A percentile compares a stretch with the other conserved stretches of the same genome.
Evolutionary conservation across 768 basidiomycete genomes (phyloP).

Genomic region (Lanmaoa pseudosensibilis): DNA sequence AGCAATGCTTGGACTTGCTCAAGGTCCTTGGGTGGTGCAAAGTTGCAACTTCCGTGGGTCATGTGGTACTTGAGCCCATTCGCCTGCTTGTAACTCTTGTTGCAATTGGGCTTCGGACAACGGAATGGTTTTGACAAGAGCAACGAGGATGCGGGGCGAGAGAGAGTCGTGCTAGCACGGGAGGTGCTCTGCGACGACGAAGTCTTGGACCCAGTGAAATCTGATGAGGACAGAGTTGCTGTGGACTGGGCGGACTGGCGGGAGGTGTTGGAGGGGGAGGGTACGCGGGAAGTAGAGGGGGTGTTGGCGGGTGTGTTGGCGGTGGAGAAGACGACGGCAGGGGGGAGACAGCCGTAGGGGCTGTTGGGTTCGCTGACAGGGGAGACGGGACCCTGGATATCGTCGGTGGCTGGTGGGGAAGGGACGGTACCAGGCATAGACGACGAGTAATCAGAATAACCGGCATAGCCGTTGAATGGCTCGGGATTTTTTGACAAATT

Average conservation of each 20-base stretch:
- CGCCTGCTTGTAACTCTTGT: slow-evolving; percentile 94
- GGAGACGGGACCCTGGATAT: slow-evolving; percentile 26
- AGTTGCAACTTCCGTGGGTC: slow-evolving; percentile 91
- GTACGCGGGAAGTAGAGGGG: slow-evolving; percentile 48
- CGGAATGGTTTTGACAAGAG: slow-evolving; percentile 83
- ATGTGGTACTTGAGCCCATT: slow-evolving; percentile 95
- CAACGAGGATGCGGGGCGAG: slow-evolving; percentile 56
- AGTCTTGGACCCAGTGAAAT: slow-evolving; percentile 24
- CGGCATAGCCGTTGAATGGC: slow-evolving; percentile 68
- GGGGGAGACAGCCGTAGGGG: slow-evolving; percentile 57
- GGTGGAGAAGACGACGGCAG: slow-evolving; percentile 60
- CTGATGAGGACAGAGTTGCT: slow-evolving; percentile 11
- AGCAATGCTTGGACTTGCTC: slow-evolving; percentile 75
- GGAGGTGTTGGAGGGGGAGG: slow-evolving; percentile 25
- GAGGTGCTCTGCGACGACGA: slow-evolving; percentile 30
- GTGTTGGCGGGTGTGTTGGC: slow-evolving; percentile 48
- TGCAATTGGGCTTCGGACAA: slow-evolving; percentile 94
- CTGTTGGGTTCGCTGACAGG: slow-evolving; percentile 35
- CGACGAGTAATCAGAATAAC: slow-evolving; percentile 64
- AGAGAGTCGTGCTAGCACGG: slow-evolving; percentile 47
- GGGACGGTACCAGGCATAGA: slow-evolving; percentile 58
- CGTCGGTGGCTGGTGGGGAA: slow-evolving; percentile 33
- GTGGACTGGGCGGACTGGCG: slow-evolving; percentile 14
- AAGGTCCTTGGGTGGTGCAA: slow-evolving; percentile 83
- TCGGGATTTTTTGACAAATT: slow-evolving; percentile 41